Evolutionary conservation across 306 rosid genomes (phyloP).

Genomic region (Albizia julibrissin): DNA sequence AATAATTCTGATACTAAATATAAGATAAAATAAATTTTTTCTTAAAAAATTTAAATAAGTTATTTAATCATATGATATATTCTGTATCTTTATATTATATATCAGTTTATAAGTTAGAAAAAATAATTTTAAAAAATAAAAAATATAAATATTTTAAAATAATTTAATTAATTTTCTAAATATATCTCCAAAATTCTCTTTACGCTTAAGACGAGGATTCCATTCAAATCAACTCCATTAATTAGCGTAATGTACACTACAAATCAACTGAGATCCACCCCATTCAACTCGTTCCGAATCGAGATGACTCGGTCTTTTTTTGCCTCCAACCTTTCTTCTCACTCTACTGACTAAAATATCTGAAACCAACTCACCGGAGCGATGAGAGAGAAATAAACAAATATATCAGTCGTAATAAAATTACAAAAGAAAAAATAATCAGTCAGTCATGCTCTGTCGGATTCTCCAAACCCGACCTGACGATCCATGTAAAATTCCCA

Average conservation of each 20-base stretch:
- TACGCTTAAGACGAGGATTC: no score
- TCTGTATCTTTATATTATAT: no score
- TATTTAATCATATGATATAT: no score
- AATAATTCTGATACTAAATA: no score
- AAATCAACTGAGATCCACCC: not conserved
- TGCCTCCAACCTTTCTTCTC: not conserved
- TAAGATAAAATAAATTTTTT: no score
- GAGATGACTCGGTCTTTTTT: not conserved
- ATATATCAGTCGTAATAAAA: slow-evolving; percentile 23
- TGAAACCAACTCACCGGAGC: not conserved
- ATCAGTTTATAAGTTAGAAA: no score
- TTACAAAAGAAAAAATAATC: not conserved
- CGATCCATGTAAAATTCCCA: not conserved
- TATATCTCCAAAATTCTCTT: no score
- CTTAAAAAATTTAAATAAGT: no score
- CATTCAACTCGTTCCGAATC: not conserved
- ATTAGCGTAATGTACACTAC: not conserved
- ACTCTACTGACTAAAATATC: slow-evolving; percentile 1
- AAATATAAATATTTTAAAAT: no score
- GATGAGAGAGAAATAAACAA: not conserved
- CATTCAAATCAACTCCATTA: not conserved
- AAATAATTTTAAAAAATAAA: no score
- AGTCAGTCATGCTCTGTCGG: not conserved
- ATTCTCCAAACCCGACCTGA: not conserved
- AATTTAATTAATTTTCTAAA: no score